Base-by-base conservation (phyloP, 441 rosid species). In the Syzygium syzygioides region DNA sequence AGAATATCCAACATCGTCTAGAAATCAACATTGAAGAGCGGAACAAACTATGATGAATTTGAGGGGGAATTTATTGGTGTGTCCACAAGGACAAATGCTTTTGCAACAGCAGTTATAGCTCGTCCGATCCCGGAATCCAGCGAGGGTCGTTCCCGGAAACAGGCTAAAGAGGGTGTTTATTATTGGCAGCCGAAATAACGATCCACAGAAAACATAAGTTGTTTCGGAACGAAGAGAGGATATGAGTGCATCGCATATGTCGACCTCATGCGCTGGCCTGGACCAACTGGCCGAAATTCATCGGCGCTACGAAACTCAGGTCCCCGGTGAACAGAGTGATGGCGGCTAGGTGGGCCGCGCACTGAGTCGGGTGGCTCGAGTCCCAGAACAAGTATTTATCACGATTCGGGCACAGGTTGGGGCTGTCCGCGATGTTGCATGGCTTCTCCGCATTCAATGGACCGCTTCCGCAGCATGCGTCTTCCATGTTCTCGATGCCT, bases 301-400 rank as follows among this genome's bases (percentile, higher is more conserved):
- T 89, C 5, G 93, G 94, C 9, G 50, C 28, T 13, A 90, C 93
- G 20, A 88, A 88, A 7, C 30, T 5, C 4, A 25, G 1, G 10
- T 45, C 54, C 64, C 91, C 93, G 55, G 86, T 86, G 50, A 85
- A 92, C 3, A 91, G 86, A 9, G 88, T 57, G 25, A 48, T 9
- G 18, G 95, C 93, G 3, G 92, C 93, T 79, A 93, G 85, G 37
- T 9, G 6, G 9, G 93, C 59, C 32, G 87, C 91, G 23, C 66
- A 64, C 28, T 91, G 57, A 26, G 93, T 89, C 14, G 93, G 94
- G 89, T 92, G 96, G 88, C 86, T 90, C 54, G 66, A 14, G 84
- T 94, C 94, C 93, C 94, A 93, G 62, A 93, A 94, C 34, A 91
- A 41, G 90, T 89, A 88, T 4, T 85, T 88, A 0, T 20, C 9